Evolutionary conservation across 1,284 basidiomycete species (phyloP).

Genomic region (Erythrobasidium hasegawianum): DNA sequence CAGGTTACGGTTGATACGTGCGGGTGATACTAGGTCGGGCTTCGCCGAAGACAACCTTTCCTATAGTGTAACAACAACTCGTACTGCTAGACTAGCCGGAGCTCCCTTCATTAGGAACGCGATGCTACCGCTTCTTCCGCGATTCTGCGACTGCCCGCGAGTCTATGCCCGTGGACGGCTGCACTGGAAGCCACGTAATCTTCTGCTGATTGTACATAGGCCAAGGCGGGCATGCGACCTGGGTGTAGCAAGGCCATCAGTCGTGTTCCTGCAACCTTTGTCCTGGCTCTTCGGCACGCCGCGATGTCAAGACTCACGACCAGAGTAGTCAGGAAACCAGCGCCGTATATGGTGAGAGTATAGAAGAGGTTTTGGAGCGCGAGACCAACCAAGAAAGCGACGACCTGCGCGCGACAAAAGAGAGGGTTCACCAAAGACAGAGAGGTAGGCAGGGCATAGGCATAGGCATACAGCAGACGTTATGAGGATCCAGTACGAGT

Average conservation of each 20-base stretch:
- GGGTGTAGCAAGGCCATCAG: not conserved
- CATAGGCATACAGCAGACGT: slow-evolving; percentile 29
- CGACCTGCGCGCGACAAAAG: slow-evolving; percentile 28
- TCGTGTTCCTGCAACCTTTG: not conserved
- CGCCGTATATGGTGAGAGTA: slow-evolving; percentile 29
- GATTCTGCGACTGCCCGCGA: slow-evolving; percentile 9
- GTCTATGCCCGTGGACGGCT: slow-evolving; percentile 23
- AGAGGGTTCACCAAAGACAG: no score
- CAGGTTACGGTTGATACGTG: no score
- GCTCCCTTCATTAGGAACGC: no score
- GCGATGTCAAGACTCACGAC: not conserved
- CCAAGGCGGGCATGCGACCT: slow-evolving; percentile 37
- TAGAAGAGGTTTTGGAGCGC: slow-evolving; percentile 32
- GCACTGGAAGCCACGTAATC: slow-evolving; percentile 35
- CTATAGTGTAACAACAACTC: slow-evolving; percentile 1
- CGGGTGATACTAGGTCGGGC: no score
- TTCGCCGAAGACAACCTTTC: no score
- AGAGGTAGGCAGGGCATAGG: not conserved
- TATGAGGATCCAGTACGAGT: slow-evolving; percentile 31
- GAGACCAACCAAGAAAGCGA: slow-evolving; percentile 39
- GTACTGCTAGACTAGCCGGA: not conserved
- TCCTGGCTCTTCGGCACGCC: no score
- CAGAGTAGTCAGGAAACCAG: slow-evolving; percentile 29
- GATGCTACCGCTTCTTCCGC: slow-evolving; percentile 17
- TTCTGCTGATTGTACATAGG: slow-evolving; percentile 38